phyloP scores from a whole-genome alignment of 148 eudicot species.

The Fagopyrum homotropicum region DNA sequence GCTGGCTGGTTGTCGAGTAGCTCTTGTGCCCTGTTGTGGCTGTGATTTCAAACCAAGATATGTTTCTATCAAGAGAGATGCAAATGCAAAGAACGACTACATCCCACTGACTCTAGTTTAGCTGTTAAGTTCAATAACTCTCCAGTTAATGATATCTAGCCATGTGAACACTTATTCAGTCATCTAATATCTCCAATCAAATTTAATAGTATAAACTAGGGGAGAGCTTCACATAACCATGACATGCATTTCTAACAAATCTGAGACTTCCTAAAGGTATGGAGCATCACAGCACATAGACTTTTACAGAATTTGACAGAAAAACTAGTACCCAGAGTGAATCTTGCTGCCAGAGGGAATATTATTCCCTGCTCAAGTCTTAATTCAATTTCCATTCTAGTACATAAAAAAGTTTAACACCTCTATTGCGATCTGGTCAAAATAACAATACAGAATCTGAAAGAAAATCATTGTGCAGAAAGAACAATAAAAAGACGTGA shows the following conservation, averaged over 20 bases:
- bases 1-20: constrained; percentile 23
- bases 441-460: neutral
- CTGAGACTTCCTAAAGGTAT: neutral
- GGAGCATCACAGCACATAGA: neutral
- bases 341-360: neutral
- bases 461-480: neutral
- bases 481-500: neutral
- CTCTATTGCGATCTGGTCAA: neutral
- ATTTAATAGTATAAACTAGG: neutral
- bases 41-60: constrained; percentile 20
- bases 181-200: neutral
- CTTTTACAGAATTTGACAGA: neutral
- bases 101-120: neutral
- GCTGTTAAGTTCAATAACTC: neutral
- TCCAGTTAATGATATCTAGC: neutral
- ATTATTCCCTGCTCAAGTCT: neutral
- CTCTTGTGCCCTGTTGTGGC: constrained; percentile 41
- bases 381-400: neutral
- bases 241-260: neutral
- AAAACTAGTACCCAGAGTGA: neutral
- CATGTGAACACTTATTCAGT: neutral
- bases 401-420: neutral
- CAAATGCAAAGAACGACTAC: neutral
- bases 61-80: neutral
- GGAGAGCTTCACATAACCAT: neutral